Conservation (phyloP, 2,329 filamentous ascomycete genomes). For the Pestalotiopsis sp. region DNA sequence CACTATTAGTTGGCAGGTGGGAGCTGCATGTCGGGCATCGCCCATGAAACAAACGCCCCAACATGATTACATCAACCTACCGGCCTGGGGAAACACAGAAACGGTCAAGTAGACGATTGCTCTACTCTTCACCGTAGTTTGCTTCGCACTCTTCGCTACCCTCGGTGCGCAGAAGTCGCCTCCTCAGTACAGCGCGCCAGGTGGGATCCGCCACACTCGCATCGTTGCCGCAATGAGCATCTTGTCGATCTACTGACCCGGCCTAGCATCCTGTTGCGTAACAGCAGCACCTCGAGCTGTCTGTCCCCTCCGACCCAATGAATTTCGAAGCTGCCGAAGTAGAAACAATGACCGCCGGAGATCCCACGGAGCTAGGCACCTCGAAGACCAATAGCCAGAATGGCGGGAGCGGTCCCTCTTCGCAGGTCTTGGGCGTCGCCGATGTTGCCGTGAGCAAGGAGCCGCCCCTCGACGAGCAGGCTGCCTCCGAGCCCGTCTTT, state of each 20-base stretch:
- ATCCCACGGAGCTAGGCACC: background rate
- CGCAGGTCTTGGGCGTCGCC: background rate
- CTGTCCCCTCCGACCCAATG: background rate
- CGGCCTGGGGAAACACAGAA: background rate
- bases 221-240: background rate
- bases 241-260: background rate
- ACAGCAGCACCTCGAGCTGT: background rate
- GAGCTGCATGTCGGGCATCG: background rate
- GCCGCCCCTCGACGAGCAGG: background rate
- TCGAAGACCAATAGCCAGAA: constrained; percentile 2
- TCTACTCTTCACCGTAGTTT: background rate
- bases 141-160: background rate
- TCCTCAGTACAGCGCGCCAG: background rate
- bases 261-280: constrained; percentile 1
- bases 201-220: background rate
- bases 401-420: background rate
- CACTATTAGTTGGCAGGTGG: background rate
- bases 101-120: background rate
- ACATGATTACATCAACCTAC: background rate
- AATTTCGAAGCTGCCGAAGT: background rate
- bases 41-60: background rate
- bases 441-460: background rate
- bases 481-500: constrained; percentile 31
- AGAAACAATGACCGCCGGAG: background rate
- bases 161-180: background rate